Base-by-base conservation (phyloP, 352 stramenopile genomes). In the Halophytophthora batemanensis region DNA sequence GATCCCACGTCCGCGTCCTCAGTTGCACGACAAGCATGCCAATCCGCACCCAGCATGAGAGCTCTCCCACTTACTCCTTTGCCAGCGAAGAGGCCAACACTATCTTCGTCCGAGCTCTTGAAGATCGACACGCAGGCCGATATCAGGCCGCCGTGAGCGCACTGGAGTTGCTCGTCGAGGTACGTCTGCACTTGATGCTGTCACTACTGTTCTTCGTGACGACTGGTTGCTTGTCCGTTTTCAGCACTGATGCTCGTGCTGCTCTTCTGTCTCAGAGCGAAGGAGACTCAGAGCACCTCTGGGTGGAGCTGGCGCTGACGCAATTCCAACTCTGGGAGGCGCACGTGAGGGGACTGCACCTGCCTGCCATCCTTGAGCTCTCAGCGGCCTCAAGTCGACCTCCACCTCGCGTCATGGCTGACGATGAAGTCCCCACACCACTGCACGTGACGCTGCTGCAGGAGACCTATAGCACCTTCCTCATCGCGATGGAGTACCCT, bases 401-500 rank as follows among this genome's bases (percentile, higher is more conserved):
- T 44, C 38, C 33, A 61, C 8, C 46, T 33, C n/a, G 36, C 47
- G 14, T 15, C 40, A 15, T 28, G 17, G 51, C 38, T 45, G 21
- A 41, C 28, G 25, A 54, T 54, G 21, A 31, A 31, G 18, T 25
- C 37, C 45, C 15, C 22, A 65, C 56, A n/a, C 50, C 55, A 39
- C 28, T 65, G 17, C 55, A 69, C 38, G 40, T 18, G 6, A 18
- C 57, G 35, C 56, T 69, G 17, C 39, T 69, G 14, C 59, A 91
- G 66, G 72, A 74, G 21, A 64, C 72, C 2, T 91, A 91, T 53
- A 85, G 83, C 47, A 78, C 75, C 1, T 91, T 89, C 33, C 75
- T 91, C 35, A 78, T 91, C 17, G 78, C 77, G 13, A 89, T 91
- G 77, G 81, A 91, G 43, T 91, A 86, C 48, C 58, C 74, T 4